Base-by-base conservation (phyloP, 805 yeast genomes). In the Lipomyces spencermartinsiae region DNA sequence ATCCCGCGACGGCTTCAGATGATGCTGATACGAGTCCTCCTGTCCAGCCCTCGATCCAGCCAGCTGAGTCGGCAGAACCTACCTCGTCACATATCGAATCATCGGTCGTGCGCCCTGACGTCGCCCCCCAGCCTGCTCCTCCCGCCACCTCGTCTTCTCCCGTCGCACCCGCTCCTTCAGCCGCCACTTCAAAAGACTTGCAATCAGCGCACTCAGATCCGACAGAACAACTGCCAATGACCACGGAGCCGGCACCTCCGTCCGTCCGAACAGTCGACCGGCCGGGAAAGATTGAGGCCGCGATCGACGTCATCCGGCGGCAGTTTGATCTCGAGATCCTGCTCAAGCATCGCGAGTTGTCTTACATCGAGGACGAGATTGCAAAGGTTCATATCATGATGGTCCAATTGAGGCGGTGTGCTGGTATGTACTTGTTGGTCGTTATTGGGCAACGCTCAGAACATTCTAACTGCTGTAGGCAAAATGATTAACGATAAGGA, bases 291-390 rank as follows among this genome's bases (percentile, higher is more conserved):
- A 25, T 39, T 16, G 65, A 59, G 1, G 63, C 61, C 5, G 65
- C 65, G 34, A 29, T 54, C 43, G 70, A 63, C 60, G 72, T 69
- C 59, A 69, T 69, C 33, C 67, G 68, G 49, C 65, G 67, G 34
- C 80, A 77, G 73, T 78, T 78, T 57, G 80, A 78, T 71, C 69
- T 78, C 67, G 80, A 78, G 72, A 77, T 78, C 49, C 71, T 78
- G 62, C 77, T 78, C 67, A 78, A 78, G 67, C 80, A 78, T 63
- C 71, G 80, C 16, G 80, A 78, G 67, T 74, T 77, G 33, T 67
- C 74, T 19, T 55, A 61, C 22, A 78, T 78, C 46, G 80, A 78
- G 61, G 78, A 78, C 66, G 78, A 77, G 62, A 78, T 78, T 53
- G 77, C 79, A 29, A 77, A 76, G 61, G 74, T 77, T 14, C 74